A percentile compares a stretch with the other conserved stretches of the same genome.
Evolutionary conservation across 495 filamentous ascomycete genomes (phyloP).

Genomic region (Clohesyomyces aquaticus): DNA sequence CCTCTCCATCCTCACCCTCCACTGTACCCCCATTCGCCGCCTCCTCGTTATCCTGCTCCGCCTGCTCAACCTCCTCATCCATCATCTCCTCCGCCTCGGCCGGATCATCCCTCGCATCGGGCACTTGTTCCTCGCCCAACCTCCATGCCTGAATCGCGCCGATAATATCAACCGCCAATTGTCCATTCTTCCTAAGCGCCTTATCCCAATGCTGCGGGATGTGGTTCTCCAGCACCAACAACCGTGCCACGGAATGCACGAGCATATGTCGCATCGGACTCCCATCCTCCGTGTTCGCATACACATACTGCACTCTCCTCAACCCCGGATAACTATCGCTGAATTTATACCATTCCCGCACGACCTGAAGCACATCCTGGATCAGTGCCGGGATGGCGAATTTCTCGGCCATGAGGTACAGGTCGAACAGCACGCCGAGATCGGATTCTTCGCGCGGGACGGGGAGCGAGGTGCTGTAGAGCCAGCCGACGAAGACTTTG

Average conservation of each 20-base stretch:
- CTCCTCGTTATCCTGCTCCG: constrained; percentile 35
- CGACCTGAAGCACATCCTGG: constrained; percentile 48
- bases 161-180: constrained; percentile 56
- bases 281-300: constrained; percentile 53
- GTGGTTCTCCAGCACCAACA: constrained; percentile 47
- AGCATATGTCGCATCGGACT: constrained; percentile 55
- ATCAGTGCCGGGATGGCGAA: constrained; percentile 46
- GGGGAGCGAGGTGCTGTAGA: constrained; percentile 50
- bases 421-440: constrained; percentile 51
- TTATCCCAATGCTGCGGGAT: constrained; percentile 56
- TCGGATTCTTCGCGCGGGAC: constrained; percentile 50
- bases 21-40: constrained; percentile 7
- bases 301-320: constrained; percentile 57
- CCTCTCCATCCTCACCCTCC: no score
- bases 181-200: constrained; percentile 54
- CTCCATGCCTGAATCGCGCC: constrained; percentile 54
- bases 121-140: constrained; percentile 49
- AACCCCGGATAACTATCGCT: constrained; percentile 53
- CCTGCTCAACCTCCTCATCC: constrained; percentile 39
- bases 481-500: constrained; percentile 55
- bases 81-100: constrained; percentile 40
- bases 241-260: constrained; percentile 50
- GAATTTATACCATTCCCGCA: constrained; percentile 52
- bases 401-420: constrained; percentile 54
- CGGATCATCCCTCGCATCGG: constrained; percentile 52